Base-by-base conservation (phyloP, 2,329 filamentous ascomycete species). In the Colletotrichum zoysiae region DNA sequence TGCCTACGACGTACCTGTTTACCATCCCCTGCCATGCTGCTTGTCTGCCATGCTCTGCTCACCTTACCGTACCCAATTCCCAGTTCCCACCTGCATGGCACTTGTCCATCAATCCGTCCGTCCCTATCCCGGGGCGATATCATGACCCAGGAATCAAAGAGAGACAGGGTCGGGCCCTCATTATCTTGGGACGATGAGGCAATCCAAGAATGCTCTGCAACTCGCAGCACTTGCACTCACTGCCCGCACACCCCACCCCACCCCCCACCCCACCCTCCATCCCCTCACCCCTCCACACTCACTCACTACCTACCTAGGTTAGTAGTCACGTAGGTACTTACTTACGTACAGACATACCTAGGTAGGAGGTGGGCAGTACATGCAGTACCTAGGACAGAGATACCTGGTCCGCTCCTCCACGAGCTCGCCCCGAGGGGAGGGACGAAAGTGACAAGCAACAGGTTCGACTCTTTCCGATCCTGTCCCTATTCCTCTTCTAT, bases 181-280 rank as follows among this genome's bases (percentile, higher is more conserved):
- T 69, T 65, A 71, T 71, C 69, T 71, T 69, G 26, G 51, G 68
- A 71, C 64, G 64, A 71, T 68, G 68, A 68, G 64, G 58, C 68
- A 71, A 71, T 63, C 64, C 68, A 57, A 67, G 42, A 66, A 60
- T 42, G 55, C 44, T 57, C 38, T 40, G 55, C 44, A 58, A 30
- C 56, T 67, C 56, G 56, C 38, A 59, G 48, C n/a, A 18, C 26
- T 46, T 62, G 57, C 68, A 57, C 57, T 48, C 56, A 51, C 51
- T 40, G 38, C 35, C 64, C 58, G 55, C 57, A 40, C 56, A 14
- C 55, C 51, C 35, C 35, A 62, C 53, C 65, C 69, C 58, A 18
- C 8, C 44, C 46, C 65, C 69, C 58, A 18, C 8, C 30, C 30
- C 3, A 4, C 44, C 46, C 38, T 30, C 55, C 46, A 18, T 7